phyloP scores from a whole-genome alignment of 371 early-diverging fungal species.

The Sanchytrium tribonematis region DNA sequence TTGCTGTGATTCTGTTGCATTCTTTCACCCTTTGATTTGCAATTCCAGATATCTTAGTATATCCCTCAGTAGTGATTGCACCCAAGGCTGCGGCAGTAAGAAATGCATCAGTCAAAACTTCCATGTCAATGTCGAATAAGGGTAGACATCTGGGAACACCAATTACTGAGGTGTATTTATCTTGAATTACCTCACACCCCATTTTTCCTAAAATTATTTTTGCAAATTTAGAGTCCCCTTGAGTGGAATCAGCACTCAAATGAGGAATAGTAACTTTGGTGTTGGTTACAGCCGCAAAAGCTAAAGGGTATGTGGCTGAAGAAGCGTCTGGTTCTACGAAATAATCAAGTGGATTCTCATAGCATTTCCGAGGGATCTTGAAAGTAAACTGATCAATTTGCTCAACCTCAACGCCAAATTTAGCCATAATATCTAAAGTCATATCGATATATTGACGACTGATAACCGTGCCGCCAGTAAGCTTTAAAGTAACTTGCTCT shows the following conservation, averaged over 20 bases:
- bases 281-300: conserved; percentile 86
- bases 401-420: conserved; percentile 56
- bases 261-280: conserved; percentile 55
- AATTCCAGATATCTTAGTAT: conserved; percentile 67
- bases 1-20: conserved; percentile 83
- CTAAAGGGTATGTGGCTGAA: conserved; percentile 86
- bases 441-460: conserved; percentile 92
- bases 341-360: conserved; percentile 50
- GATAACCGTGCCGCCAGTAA: conserved; percentile 74
- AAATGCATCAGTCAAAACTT: conserved; percentile 92
- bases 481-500: conserved; percentile 40
- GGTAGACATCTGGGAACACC: conserved; percentile 35
- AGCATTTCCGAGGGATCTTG: conserved; percentile 38
- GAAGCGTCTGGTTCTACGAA: conserved; percentile 84
- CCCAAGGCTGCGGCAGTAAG: conserved; percentile 76
- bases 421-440: conserved; percentile 64
- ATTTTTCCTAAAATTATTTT: conserved; percentile 64
- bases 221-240: conserved; percentile 73
- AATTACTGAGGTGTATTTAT: conserved; percentile 56
- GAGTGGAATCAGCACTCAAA: conserved; percentile 53
- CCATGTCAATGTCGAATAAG: conserved; percentile 70
- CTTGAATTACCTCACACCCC: conserved; percentile 50
- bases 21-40: conserved; percentile 94
- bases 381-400: conserved; percentile 37
- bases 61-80: conserved; percentile 32